Evolutionary conservation across 2,329 filamentous ascomycete genomes (phyloP), one percentile per base, ranked within the genome.

Genomic region (Madurella fahalii): DNA sequence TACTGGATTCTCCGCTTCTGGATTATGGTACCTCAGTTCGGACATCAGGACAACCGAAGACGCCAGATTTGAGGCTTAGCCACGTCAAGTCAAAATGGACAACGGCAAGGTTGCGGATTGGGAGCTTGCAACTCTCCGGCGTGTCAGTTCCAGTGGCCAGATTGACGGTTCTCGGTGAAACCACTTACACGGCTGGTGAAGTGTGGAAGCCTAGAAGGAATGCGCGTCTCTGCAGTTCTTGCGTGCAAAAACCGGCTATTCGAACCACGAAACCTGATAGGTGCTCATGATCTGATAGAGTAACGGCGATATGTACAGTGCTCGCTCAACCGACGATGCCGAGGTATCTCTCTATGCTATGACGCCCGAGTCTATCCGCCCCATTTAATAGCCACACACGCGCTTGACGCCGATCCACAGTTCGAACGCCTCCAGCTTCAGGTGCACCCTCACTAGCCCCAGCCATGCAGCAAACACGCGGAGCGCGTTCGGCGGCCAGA

Each of bases 371-470:
- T 50, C 54, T 37, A 58, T 47, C 13, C 42, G 53, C 37, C 37
- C 55, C 58, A 25, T 25, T 11, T 45, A 34, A 31, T 53, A 58
- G 13, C 74, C 76, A 9, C 72, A 63, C 34, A 75, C 62, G 53
- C 82, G 74, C 71, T 83, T 82, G 5, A 80, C 58, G 30, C 71
- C 71, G 34, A 87, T 68, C 80, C 80, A 85, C 41, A 82, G 64
- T 72, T 87, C 84, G 68, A 86, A 86, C 7, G 74, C 73, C 61
- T 82, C 80, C 32, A 88, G 72, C 73, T 85, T 86, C 40, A 82
- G 61, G 69, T 83, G 81, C 4, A 87, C 81, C 32, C 83, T 73
- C 44, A 83, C 66, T 61, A 79, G 84, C 1, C 78, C 76, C 53
- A 81, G 56, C 75, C 81, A 86, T 1, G 84, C 84, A 1, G 72